Percentiles rank a stretch among this genome's conserved stretches.
Conservation (phyloP, 257 asterid genomes). For the Jaltomata sinuosa region DNA sequence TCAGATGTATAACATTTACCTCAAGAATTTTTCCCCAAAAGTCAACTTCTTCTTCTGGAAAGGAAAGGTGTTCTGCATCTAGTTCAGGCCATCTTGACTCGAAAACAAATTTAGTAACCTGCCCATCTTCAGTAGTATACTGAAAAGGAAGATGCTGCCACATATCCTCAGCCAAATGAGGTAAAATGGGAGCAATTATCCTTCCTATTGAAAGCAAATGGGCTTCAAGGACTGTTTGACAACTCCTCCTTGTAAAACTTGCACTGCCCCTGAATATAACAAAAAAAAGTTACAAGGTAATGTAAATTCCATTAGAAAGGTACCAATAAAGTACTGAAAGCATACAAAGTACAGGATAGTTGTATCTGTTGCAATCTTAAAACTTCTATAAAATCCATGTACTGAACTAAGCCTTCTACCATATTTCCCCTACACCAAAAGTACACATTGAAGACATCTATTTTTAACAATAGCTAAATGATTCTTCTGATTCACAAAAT, state of each 20-base stretch:
- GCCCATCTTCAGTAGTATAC: slow-evolving; percentile 50
- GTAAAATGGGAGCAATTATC: slow-evolving; percentile 83
- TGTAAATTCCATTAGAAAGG: not conserved
- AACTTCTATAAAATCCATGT: not conserved
- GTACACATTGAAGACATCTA: not conserved
- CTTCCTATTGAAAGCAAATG: slow-evolving; percentile 66
- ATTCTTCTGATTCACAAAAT: not conserved
- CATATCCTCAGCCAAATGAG: slow-evolving; percentile 94
- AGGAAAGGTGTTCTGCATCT: slow-evolving; percentile 43
- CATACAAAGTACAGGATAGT: not conserved
- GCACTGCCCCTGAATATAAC: slow-evolving; percentile 47
- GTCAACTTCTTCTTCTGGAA: slow-evolving; percentile 54
- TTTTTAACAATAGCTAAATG: not conserved
- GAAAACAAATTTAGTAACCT: slow-evolving; percentile 50
- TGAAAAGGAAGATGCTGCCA: slow-evolving; percentile 96
- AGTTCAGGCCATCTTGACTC: slow-evolving; percentile 79
- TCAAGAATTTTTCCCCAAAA: slow-evolving; percentile 92
- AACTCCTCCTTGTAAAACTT: slow-evolving; percentile 87
- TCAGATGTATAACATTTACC: slow-evolving; percentile 32
- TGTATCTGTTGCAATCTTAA: not conserved
- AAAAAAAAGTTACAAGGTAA: not conserved
- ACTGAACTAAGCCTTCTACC: not conserved
- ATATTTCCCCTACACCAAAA: not conserved
- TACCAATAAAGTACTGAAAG: not conserved
- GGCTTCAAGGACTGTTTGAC: slow-evolving; percentile 87